Percentiles rank a stretch among this genome's conserved stretches.
Conservation (phyloP, 139 green algal species). For the Chlamydomonas sp. region DNA sequence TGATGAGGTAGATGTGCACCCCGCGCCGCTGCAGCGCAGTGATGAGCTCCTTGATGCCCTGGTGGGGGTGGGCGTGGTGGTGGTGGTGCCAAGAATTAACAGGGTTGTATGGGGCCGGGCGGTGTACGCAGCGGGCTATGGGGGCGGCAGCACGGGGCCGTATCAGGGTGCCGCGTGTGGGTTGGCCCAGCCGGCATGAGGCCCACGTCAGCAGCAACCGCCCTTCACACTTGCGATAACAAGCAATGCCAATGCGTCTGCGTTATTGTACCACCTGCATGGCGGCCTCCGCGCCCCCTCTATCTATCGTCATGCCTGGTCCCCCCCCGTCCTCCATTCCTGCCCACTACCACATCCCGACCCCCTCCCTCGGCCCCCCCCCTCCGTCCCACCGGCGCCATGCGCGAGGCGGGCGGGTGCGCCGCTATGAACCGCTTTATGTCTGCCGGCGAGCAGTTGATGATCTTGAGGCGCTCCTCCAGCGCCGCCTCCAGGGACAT, state of each 20-base stretch:
- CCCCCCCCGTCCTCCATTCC: neutral
- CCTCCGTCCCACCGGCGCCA: constrained; percentile 46
- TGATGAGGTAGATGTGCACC: constrained; percentile 81
- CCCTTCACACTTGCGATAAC: no score
- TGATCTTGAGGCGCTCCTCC: constrained; percentile 67
- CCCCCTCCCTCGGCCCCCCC: neutral
- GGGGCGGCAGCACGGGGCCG: neutral
- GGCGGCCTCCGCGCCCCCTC: no score
- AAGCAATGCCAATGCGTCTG: no score
- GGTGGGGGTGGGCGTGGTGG: neutral
- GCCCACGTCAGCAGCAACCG: no score
- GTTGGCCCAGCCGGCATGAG: no score
- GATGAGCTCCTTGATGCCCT: constrained; percentile 71
- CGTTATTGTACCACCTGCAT: no score
- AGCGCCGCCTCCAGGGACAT: constrained; percentile 68
- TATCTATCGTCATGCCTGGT: no score
- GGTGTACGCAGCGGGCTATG: neutral
- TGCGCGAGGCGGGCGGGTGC: constrained; percentile 58
- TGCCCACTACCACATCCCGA: neutral
- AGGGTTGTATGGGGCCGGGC: neutral
- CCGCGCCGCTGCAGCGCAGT: constrained; percentile 65
- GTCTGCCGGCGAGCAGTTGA: constrained; percentile 70
- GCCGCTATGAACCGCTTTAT: constrained; percentile 68
- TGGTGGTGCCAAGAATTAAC: neutral
- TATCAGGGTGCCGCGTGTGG: no score